Evolutionary conservation across 805 yeast genomes (phyloP).

Genomic region (Kluyveromyces aestuarii): DNA sequence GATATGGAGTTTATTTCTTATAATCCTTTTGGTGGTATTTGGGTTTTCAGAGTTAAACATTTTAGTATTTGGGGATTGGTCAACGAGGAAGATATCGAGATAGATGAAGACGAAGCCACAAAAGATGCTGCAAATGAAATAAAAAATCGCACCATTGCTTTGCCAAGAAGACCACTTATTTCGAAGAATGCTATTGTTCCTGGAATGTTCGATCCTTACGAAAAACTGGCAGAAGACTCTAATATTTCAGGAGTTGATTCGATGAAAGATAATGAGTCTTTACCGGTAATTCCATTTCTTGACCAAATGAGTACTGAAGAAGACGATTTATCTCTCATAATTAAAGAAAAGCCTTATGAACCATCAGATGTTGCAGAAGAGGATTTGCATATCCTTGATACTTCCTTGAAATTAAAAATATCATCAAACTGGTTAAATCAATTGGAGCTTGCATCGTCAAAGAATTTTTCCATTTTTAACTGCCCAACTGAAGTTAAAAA

Average conservation of each 20-base stretch:
- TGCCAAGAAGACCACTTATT: not conserved
- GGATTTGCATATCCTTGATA: conserved; percentile 38
- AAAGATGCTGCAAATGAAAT: conserved; percentile 6
- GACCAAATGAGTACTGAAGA: conserved; percentile 14
- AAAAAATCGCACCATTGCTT: conserved; percentile 3
- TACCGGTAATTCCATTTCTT: not conserved
- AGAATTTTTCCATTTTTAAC: conserved; percentile 25
- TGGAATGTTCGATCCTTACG: not conserved
- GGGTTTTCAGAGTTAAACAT: conserved; percentile 81
- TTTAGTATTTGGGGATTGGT: conserved; percentile 91
- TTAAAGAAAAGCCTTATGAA: conserved; percentile 61
- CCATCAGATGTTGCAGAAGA: conserved; percentile 44
- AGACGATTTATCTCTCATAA: conserved; percentile 29
- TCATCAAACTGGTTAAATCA: conserved; percentile 60
- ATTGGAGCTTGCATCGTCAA: conserved; percentile 38
- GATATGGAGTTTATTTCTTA: conserved; percentile 79
- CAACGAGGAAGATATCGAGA: conserved; percentile 47
- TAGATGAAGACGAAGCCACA: conserved; percentile 39
- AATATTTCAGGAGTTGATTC: not conserved
- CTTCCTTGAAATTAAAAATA: conserved; percentile 37
- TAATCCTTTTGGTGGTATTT: conserved; percentile 63
- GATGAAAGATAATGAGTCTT: not conserved
- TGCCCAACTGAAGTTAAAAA: not conserved
- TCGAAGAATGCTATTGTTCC: not conserved
- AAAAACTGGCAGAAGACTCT: not conserved